These are phyloP conservation scores for Pyrenophora seminiperda DNA, from an alignment of 2,329 filamentous ascomycete species.

Conservation along the genomic window DNA sequence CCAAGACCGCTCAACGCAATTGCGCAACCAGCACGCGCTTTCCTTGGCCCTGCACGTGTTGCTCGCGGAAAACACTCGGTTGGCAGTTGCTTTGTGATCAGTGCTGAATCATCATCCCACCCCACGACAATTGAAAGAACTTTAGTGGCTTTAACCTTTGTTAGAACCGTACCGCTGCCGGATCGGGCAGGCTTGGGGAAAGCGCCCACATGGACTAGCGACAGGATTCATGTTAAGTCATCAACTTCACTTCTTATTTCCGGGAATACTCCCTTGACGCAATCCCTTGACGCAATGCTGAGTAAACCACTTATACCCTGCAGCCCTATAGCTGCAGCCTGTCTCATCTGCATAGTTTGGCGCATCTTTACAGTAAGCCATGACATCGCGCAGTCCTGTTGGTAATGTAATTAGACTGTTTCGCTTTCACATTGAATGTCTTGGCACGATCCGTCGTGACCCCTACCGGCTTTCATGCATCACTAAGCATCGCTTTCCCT, in stretches of 20 bases:
- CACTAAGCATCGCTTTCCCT: constrained; percentile 17
- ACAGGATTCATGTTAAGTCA: constrained; percentile 1
- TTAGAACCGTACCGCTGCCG: background rate
- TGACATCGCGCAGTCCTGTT: background rate
- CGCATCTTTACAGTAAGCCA: constrained; percentile 1
- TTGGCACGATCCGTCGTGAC: background rate
- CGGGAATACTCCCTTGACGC: constrained; percentile 22
- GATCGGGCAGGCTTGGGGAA: background rate
- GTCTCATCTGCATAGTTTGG: constrained; percentile 2
- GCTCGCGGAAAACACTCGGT: no score
- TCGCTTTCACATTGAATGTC: background rate
- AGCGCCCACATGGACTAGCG: background rate
- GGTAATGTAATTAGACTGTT: background rate
- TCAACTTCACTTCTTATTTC: constrained; percentile 8
- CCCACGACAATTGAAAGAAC: background rate
- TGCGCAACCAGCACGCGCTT: constrained; percentile 6
- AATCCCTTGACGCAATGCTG: constrained; percentile 11
- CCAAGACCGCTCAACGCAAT: background rate
- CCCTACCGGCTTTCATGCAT: constrained; percentile 7
- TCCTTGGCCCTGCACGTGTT: background rate
- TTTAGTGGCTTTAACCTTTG: constrained; percentile 1
- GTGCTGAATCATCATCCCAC: no score
- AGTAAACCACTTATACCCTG: constrained; percentile 15
- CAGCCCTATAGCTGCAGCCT: constrained; percentile 8
- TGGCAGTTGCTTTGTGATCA: background rate